These are phyloP conservation scores for Westerdykella aurantiaca DNA, from an alignment of 2,329 filamentous ascomycete genomes.

Conservation along the genomic window DNA sequence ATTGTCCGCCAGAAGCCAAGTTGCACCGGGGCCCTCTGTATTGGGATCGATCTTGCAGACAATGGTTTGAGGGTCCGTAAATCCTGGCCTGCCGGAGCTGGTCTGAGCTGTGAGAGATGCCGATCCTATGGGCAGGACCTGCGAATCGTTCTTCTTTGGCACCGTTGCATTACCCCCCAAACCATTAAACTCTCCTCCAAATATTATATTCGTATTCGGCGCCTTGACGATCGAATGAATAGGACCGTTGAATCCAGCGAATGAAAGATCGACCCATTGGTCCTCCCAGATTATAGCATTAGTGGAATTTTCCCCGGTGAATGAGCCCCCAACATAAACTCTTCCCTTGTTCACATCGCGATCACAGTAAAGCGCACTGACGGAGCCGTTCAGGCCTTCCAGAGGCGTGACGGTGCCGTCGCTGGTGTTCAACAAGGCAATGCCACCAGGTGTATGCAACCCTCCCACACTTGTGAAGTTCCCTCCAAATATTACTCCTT, in stretches of 20 bases:
- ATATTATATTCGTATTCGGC: constrained; percentile 78
- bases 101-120: constrained; percentile 66
- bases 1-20: constrained; percentile 75
- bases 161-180: constrained; percentile 76
- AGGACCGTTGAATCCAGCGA: constrained; percentile 90
- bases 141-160: constrained; percentile 61
- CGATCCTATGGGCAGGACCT: constrained; percentile 78
- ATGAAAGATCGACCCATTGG: constrained; percentile 72
- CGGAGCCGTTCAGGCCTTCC: constrained; percentile 73
- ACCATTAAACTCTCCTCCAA: constrained; percentile 84
- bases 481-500: constrained; percentile 79
- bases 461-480: constrained; percentile 91
- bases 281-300: constrained; percentile 83
- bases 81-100: constrained; percentile 57
- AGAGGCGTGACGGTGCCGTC: constrained; percentile 66
- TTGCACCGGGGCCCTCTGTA: constrained; percentile 62
- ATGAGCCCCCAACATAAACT: constrained; percentile 89
- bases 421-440: constrained; percentile 74
- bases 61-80: constrained; percentile 71
- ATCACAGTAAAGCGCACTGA: constrained; percentile 80
- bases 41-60: constrained; percentile 67
- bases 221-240: constrained; percentile 79
- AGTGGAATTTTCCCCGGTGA: constrained; percentile 71
- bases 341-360: constrained; percentile 54
- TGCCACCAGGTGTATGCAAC: constrained; percentile 65